Base-by-base conservation (phyloP, 345 rosid genomes). In the Tarenaya hassleriana region DNA sequence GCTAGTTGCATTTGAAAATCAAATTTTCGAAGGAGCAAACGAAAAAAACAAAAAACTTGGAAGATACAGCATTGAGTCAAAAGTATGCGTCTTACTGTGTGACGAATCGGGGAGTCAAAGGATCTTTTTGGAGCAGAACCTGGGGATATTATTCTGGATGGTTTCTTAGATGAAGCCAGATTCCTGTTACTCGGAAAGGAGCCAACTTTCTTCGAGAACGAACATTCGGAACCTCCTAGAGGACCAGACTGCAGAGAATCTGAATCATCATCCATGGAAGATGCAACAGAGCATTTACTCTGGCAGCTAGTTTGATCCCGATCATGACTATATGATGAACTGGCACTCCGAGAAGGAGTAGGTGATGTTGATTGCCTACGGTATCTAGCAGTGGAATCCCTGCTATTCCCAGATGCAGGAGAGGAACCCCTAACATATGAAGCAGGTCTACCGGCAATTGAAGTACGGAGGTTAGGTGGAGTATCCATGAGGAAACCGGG, bases 381-480 rank as follows among this genome's bases (percentile, higher is more conserved):
- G 24, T 63, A 72, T 57, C 66, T 76, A 18, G 80, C 68, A 24
- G 71, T 39, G 7, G 82, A 66, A 58, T 85, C 90, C 70, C 67
- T 76, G 10, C 94, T 79, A 73, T 81, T 88, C 71, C 83, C 78
- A 52, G 98, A 92, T 41, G 97, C 98, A 46, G 98, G 97, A 7
- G 97, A 88, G 62, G 91, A 84, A 27, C 98, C 97, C 78, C 98
- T 81, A 60, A 88, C 88, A 50, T 88, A 92, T 18, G 98, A 72
- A 47, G 86, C 81, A 0, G 98, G 95, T 55, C 94, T 84, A 76
- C 88, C 97, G 64, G 77, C 81, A 70, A 85, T 60, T 49, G 98
- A 92, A 63, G 98, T 92, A 50, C 94, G 82, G 39, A 92, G 97
- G 77, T 88, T 92, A n/a, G 95, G 97, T 0, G 98, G 98, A 35